phyloP scores from a whole-genome alignment of 805 yeast species.

The Yamadazyma ubonensis region DNA sequence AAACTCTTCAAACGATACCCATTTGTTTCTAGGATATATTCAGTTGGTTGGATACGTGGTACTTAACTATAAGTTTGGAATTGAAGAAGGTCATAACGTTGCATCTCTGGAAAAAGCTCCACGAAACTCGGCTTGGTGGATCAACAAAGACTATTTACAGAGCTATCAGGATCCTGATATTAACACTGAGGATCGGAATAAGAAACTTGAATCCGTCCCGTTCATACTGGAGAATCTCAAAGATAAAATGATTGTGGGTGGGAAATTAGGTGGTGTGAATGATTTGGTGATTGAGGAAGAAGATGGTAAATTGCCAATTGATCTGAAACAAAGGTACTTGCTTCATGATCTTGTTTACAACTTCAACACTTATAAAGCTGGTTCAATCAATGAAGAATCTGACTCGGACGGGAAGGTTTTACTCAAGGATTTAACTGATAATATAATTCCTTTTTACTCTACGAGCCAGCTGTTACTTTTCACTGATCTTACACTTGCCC shows the following conservation, averaged over 20 bases:
- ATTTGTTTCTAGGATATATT: constrained; percentile 35
- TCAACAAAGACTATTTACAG: constrained; percentile 32
- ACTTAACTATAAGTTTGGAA: constrained; percentile 34
- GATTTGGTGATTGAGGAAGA: constrained; percentile 27
- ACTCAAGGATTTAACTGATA: constrained; percentile 27
- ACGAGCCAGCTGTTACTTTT: constrained; percentile 41
- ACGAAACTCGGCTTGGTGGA: constrained; percentile 31
- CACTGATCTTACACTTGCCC: constrained; percentile 25
- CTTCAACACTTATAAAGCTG: constrained; percentile 25
- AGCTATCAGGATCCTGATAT: constrained; percentile 24
- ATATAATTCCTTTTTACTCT: constrained; percentile 39
- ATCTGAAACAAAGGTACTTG: constrained; percentile 21
- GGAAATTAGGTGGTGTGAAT: constrained; percentile 36
- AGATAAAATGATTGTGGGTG: constrained; percentile 27
- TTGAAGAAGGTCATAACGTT: constrained; percentile 12
- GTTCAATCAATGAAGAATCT: constrained; percentile 4
- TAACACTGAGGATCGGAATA: constrained; percentile 22
- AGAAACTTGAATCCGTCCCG: constrained; percentile 12
- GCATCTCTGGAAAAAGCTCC: constrained; percentile 15
- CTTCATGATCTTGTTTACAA: constrained; percentile 36
- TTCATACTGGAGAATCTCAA: constrained; percentile 13
- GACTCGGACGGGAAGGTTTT: constrained; percentile 16
- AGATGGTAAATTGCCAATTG: constrained; percentile 16
- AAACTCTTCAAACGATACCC: background rate
- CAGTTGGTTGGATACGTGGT: constrained; percentile 42